Conservation (phyloP, 176 grass and related monocot species). For the Juncus inflexus region DNA sequence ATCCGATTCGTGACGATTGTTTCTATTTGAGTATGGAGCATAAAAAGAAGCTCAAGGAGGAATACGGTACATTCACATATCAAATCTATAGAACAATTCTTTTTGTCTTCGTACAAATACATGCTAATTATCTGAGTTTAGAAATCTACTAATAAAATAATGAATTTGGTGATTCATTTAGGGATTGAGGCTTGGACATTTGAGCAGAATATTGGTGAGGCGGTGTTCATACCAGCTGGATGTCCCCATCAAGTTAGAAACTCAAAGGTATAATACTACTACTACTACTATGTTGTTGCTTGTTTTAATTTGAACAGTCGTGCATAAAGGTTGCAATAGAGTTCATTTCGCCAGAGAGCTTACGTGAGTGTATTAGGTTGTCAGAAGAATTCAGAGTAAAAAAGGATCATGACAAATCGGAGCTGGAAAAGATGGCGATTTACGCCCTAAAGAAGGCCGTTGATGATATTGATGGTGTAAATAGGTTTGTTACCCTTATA, state of each 20-base stretch:
- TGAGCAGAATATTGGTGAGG: conserved; percentile 89
- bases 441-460: background rate
- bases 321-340: conserved; percentile 84
- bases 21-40: conserved; percentile 77
- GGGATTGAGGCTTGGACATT: conserved; percentile 95
- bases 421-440: background rate
- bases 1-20: conserved; percentile 69
- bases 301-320: conserved; percentile 40
- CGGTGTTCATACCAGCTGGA: conserved; percentile 79
- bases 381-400: conserved; percentile 53
- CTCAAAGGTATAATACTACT: conserved; percentile 57
- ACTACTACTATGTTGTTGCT: background rate
- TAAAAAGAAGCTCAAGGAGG: conserved; percentile 75
- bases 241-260: conserved; percentile 95
- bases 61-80: conserved; percentile 51
- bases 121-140: background rate
- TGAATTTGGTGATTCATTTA: conserved; percentile 9
- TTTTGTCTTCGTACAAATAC: background rate
- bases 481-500: too few relatives aligned
- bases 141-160: background rate
- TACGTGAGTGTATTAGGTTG: conserved; percentile 53
- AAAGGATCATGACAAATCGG: too few relatives aligned
- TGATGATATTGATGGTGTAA: background rate
- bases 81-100: background rate
- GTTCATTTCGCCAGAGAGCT: conserved; percentile 80